Evolutionary conservation across 202 grass and related monocot species (phyloP).

Genomic region (Zoysia matrella): DNA sequence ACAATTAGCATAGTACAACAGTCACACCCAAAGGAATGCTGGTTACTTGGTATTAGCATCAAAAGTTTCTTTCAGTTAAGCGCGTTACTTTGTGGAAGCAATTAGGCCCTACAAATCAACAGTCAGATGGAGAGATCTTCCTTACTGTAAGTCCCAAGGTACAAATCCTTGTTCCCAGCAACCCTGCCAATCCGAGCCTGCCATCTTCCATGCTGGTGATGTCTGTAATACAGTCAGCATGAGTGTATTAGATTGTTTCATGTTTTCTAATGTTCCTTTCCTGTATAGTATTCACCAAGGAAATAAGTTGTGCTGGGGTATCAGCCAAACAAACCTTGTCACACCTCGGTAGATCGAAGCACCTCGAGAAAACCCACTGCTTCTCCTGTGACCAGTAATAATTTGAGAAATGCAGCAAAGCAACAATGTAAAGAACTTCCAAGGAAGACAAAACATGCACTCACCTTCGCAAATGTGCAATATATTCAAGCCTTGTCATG

Average conservation of each 20-base stretch:
- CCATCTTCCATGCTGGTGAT: constrained; percentile 98
- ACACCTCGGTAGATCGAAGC: constrained; percentile 81
- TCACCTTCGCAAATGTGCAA: constrained; percentile 94
- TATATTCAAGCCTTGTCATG: constrained; percentile 91
- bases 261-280: background rate
- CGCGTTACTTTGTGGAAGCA: constrained; percentile 43
- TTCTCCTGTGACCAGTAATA: constrained; percentile 60
- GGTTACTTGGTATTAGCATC: constrained; percentile 10
- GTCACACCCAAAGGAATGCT: constrained; percentile 19
- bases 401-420: background rate
- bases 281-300: background rate
- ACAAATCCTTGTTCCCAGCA: constrained; percentile 98
- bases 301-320: constrained; percentile 4
- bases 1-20: constrained; percentile 46
- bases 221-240: constrained; percentile 52
- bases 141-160: constrained; percentile 99
- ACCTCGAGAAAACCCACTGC: constrained; percentile 59
- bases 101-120: constrained; percentile 21
- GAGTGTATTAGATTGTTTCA: constrained; percentile 15
- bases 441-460: background rate
- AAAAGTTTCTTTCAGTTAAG: constrained; percentile 47
- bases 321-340: constrained; percentile 61
- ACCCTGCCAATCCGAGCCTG: constrained; percentile 95
- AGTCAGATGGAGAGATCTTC: constrained; percentile 9
- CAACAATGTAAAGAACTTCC: background rate